A percentile compares a stretch with the other conserved stretches of the same genome.
These are phyloP conservation scores for Malus hybrid DNA, from an alignment of 331 rosid species.

Conservation along the genomic window DNA sequence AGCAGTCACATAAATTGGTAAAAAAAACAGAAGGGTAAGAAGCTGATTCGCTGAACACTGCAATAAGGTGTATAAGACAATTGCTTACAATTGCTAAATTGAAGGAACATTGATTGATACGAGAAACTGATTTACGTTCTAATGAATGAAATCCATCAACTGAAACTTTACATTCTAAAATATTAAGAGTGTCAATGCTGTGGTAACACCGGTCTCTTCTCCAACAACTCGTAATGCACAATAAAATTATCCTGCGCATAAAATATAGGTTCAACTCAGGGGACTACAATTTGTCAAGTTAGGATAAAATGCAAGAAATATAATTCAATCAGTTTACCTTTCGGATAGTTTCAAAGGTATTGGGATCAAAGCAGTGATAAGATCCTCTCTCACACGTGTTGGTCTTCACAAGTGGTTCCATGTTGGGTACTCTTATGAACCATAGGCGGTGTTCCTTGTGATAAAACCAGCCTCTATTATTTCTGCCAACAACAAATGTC, in stretches of 20 bases:
- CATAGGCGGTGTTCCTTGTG: constrained; percentile 80
- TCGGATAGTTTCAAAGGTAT: constrained; percentile 61
- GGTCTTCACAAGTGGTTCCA: constrained; percentile 88
- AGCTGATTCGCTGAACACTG: neutral
- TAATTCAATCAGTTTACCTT: constrained; percentile 48
- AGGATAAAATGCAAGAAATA: neutral
- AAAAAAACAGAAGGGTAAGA: neutral
- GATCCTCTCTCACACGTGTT: constrained; percentile 78
- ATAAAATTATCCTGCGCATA: constrained; percentile 79
- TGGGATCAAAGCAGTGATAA: constrained; percentile 83
- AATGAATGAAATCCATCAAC: constrained; percentile 18
- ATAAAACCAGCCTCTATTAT: constrained; percentile 77
- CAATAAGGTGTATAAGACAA: constrained; percentile 14
- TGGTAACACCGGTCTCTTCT: constrained; percentile 68
- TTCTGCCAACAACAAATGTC: constrained; percentile 29
- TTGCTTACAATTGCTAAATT: constrained; percentile 14
- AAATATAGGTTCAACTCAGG: neutral
- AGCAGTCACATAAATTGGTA: neutral
- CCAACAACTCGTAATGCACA: constrained; percentile 68
- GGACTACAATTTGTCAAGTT: neutral
- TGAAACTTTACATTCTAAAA: constrained; percentile 42
- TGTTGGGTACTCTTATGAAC: constrained; percentile 58
- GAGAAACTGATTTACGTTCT: constrained; percentile 23
- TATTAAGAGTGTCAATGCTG: constrained; percentile 34
- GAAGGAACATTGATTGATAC: constrained; percentile 17